Evolutionary conservation across 2,329 filamentous ascomycete species (phyloP), one percentile per base, ranked within the genome.

Genomic region (Pseudogymnoascus sp.): DNA sequence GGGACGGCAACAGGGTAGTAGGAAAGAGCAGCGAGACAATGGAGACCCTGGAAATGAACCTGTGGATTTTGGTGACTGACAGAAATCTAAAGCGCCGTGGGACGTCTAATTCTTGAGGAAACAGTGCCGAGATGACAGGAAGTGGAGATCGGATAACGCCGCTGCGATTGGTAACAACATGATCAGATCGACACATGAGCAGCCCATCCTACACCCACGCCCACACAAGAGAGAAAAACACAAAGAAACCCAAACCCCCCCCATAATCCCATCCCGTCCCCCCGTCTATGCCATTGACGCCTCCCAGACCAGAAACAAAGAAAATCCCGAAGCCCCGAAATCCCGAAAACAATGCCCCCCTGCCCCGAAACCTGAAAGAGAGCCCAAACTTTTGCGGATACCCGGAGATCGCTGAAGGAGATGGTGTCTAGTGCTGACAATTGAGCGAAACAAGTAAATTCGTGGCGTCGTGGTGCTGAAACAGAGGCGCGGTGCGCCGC

Each of bases 41-140:
- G 42, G 42, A 52, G 42, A 52, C 23, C 23, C 42, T 28, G 23
- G 23, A 30, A 28, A 30, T 45, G 19, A 25, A 3, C 23, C 14
- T 52, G 23, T 28, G 23, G 16, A 52, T 49, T 52, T 23, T 7
- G 41, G 22, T 52, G 39, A 42, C 39, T 52, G 42, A 30, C 23
- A n/a, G 42, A 52, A 52, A 52, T 52, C 42, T 52, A 52, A 52
- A 28, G 14, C 23, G 42, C 42, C 42, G 12, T 52, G 42, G 42
- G 42, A 52, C 42, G 42, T 52, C 42, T 52, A 52, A 52, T 52
- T 52, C 42, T 52, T 55, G 45, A 19, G n/a, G 45, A 30, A 55
- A 55, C 45, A 7, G 45, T 33, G 45, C n/a, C n/a, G n/a, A 4
- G 19, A 25, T 6, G n/a, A 49, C 42, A 49, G 42, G 42, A 49